phyloP scores from a whole-genome alignment of 208 protist genomes.

The Novymonas esmeraldas region DNA sequence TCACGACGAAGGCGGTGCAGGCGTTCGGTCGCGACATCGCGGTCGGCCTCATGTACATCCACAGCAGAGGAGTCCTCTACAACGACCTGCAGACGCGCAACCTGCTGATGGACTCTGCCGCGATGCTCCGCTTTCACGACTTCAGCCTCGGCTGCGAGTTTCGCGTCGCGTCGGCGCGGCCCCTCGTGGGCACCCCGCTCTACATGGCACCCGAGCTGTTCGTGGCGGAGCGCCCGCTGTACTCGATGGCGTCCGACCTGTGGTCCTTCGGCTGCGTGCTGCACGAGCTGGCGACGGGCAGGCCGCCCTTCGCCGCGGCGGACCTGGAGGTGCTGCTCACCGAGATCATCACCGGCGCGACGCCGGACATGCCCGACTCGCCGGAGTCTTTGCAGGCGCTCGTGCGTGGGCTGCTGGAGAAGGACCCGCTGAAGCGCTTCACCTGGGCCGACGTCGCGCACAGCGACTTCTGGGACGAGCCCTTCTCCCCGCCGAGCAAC shows the following conservation, averaged over 20 bases:
- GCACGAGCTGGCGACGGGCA: constrained; percentile 89
- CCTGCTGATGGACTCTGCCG: constrained; percentile 91
- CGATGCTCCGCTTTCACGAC: constrained; percentile 92
- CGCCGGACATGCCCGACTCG: constrained; percentile 35
- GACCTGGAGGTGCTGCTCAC: constrained; percentile 92
- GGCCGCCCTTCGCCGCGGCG: constrained; percentile 94
- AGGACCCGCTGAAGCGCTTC: constrained; percentile 77
- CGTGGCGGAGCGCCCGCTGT: constrained; percentile 47
- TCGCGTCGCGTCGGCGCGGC: constrained; percentile 25
- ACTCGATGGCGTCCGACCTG: constrained; percentile 91
- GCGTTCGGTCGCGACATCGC: constrained; percentile 86
- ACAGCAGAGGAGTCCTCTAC: constrained; percentile 90
- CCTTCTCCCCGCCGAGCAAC: constrained; percentile 27
- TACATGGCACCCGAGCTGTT: constrained; percentile 97
- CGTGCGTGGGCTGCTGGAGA: constrained; percentile 70
- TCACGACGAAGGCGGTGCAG: constrained; percentile 78
- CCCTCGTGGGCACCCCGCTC: constrained; percentile 78
- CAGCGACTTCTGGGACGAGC: constrained; percentile 84
- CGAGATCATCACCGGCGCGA: constrained; percentile 75
- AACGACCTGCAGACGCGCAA: constrained; percentile 94
- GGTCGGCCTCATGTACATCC: constrained; percentile 89
- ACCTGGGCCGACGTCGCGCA: constrained; percentile 81
- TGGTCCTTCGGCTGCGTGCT: constrained; percentile 95
- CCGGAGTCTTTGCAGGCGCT: constrained; percentile 72
- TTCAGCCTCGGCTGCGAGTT: constrained; percentile 89